Percentiles rank a stretch among this genome's conserved stretches.
These are phyloP conservation scores for Dryas integrifolia DNA, from an alignment of 331 rosid genomes.

Conservation along the genomic window DNA sequence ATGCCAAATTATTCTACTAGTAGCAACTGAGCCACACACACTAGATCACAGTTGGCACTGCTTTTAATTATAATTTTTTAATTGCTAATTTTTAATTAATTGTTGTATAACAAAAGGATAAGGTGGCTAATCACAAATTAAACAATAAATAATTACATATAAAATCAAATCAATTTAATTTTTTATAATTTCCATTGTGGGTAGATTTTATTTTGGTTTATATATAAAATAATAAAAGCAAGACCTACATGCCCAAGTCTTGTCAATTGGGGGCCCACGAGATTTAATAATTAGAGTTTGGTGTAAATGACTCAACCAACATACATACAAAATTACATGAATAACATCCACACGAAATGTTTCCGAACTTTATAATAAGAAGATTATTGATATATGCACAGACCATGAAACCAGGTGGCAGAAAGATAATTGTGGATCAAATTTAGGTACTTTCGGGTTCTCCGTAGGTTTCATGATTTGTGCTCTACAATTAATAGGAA, in stretches of 20 bases:
- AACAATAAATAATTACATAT: not conserved
- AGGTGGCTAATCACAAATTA: conserved; percentile 12
- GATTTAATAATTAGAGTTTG: conserved; percentile 8
- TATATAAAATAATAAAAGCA: not conserved
- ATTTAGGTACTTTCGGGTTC: not conserved
- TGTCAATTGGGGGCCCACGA: not conserved
- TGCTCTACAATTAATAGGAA: too few relatives aligned
- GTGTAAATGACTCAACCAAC: conserved; percentile 19
- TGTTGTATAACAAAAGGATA: conserved; percentile 17
- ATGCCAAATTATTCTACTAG: not conserved
- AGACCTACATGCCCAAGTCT: not conserved
- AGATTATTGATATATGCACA: not conserved
- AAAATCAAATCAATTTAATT: not conserved
- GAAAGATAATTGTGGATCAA: not conserved
- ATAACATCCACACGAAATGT: conserved; percentile 9
- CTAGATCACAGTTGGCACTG: conserved; percentile 17
- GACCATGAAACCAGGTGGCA: not conserved
- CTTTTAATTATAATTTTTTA: not conserved
- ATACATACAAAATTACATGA: not conserved
- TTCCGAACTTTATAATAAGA: not conserved
- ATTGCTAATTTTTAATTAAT: conserved; percentile 6
- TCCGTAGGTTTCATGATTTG: not conserved
- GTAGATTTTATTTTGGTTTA: conserved; percentile 16
- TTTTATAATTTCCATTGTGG: not conserved
- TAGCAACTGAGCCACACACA: not conserved